Evolutionary conservation across 1,284 basidiomycete genomes (phyloP).

Genomic region (Cryptococcus deneoformans): DNA sequence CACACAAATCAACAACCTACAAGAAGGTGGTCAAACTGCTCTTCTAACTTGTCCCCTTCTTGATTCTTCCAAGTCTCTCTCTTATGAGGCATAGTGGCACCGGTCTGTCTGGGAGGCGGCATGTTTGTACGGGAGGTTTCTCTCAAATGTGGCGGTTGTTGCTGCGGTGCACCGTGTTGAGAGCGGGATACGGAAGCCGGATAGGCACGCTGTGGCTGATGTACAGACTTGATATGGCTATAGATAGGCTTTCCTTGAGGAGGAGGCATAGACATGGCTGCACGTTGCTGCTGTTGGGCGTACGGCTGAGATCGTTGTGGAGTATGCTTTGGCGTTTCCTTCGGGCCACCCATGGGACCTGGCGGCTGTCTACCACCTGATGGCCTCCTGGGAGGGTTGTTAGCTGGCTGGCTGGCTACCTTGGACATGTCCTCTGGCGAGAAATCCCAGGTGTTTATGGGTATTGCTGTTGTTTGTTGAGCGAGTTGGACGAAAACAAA

Average conservation of each 20-base stretch:
- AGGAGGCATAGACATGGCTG: constrained; percentile 19
- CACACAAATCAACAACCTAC: constrained; percentile 17
- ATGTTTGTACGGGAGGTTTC: constrained; percentile 20
- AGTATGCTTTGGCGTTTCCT: constrained; percentile 2
- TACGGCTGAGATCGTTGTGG: constrained; percentile 11
- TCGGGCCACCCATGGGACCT: constrained; percentile 10
- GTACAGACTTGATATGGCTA: not conserved
- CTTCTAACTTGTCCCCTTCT: constrained; percentile 26
- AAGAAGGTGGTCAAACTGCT: constrained; percentile 38
- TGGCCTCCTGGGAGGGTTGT: constrained; percentile 3
- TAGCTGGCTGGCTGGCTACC: not conserved
- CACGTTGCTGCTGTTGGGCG: constrained; percentile 12
- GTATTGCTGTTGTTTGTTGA: not conserved
- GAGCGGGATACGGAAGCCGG: not conserved
- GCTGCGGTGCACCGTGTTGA: not conserved
- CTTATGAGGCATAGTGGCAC: constrained; percentile 6
- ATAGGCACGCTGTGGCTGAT: not conserved
- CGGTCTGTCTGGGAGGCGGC: constrained; percentile 14
- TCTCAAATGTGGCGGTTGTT: constrained; percentile 1
- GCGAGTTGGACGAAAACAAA: constrained; percentile 1
- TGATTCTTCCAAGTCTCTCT: constrained; percentile 3
- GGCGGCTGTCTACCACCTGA: constrained; percentile 11
- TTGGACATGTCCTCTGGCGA: constrained; percentile 1
- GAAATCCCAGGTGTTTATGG: not conserved
- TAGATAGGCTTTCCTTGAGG: constrained; percentile 4